Evolutionary conservation across 306 rosid species (phyloP).

Genomic region (Citrullus mucosospermus): DNA sequence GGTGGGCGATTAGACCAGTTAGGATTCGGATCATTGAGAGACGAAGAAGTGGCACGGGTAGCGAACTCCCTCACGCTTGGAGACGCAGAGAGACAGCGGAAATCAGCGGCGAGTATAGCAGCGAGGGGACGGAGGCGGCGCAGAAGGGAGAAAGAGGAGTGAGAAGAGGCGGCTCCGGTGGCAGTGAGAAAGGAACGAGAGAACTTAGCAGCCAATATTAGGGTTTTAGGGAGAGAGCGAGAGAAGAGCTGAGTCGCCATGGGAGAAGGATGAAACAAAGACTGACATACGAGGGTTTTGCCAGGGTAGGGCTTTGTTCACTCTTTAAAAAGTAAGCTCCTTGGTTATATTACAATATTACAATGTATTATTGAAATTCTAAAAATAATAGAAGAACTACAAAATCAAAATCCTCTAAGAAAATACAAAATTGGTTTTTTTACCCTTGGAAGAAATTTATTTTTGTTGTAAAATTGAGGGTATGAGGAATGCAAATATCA

Average conservation of each 20-base stretch:
- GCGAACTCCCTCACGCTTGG: conserved; percentile 29
- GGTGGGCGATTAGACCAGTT: conserved; percentile 97
- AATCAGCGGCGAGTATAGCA: conserved; percentile 9
- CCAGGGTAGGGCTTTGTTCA: too few species aligned
- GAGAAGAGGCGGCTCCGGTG: conserved; percentile 11
- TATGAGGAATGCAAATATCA: too few species aligned
- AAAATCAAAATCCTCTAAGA: too few species aligned
- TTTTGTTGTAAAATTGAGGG: too few species aligned
- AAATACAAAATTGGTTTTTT: too few species aligned
- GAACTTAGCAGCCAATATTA: conserved; percentile 21
- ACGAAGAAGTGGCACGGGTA: conserved; percentile 68
- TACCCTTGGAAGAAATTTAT: too few species aligned
- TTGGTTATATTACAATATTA: too few species aligned
- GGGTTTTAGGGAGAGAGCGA: conserved; percentile 42
- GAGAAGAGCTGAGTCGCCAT: conserved; percentile 58
- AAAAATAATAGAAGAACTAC: too few species aligned
- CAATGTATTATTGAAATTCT: too few species aligned
- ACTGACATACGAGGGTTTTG: background rate
- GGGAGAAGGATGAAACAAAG: conserved; percentile 11
- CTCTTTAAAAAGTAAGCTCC: too few species aligned
- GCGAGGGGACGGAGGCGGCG: conserved; percentile 65
- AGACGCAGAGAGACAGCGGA: conserved; percentile 7
- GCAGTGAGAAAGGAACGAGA: conserved; percentile 27
- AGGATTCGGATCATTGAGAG: conserved; percentile 86
- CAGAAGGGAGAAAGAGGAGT: conserved; percentile 31